These are phyloP conservation scores for Yamadazyma mexicana DNA, from an alignment of 1,139 yeast species.

Conservation along the genomic window DNA sequence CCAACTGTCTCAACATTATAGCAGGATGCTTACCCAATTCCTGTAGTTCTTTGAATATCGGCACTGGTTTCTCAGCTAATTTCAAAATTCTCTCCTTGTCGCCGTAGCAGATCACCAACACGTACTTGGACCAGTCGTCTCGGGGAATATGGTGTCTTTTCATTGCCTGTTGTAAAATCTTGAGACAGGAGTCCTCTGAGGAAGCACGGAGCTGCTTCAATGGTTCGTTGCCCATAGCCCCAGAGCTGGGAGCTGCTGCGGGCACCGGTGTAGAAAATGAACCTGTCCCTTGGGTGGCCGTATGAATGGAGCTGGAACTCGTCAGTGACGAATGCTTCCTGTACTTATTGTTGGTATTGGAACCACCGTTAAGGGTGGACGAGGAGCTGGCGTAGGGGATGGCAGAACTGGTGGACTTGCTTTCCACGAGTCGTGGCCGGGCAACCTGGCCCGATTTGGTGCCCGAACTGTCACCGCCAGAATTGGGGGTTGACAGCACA, in stretches of 20 bases:
- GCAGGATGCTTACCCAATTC: conserved; percentile 90
- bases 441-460: conserved; percentile 4
- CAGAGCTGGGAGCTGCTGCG: conserved; percentile 3
- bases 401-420: conserved; percentile 26
- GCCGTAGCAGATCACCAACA: conserved; percentile 85
- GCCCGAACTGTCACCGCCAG: not conserved
- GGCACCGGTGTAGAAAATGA: not conserved
- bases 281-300: not conserved
- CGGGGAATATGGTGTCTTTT: conserved; percentile 77
- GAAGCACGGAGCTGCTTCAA: conserved; percentile 84
- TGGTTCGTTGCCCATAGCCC: conserved; percentile 50
- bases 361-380: conserved; percentile 4
- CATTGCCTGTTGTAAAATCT: conserved; percentile 87
- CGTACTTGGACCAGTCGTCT: conserved; percentile 87
- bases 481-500: conserved; percentile 22
- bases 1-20: conserved; percentile 86
- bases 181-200: conserved; percentile 89
- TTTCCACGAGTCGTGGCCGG: conserved; percentile 35
- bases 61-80: conserved; percentile 84
- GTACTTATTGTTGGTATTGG: conserved; percentile 2
- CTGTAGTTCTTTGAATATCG: conserved; percentile 82
- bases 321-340: conserved; percentile 15
- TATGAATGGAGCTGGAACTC: not conserved
- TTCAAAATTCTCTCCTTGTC: conserved; percentile 85
- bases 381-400: conserved; percentile 13